Percentiles rank a stretch among this genome's conserved stretches.
phyloP scores from a whole-genome alignment of 2,329 filamentous ascomycete species.

The Westerdykella sp. region DNA sequence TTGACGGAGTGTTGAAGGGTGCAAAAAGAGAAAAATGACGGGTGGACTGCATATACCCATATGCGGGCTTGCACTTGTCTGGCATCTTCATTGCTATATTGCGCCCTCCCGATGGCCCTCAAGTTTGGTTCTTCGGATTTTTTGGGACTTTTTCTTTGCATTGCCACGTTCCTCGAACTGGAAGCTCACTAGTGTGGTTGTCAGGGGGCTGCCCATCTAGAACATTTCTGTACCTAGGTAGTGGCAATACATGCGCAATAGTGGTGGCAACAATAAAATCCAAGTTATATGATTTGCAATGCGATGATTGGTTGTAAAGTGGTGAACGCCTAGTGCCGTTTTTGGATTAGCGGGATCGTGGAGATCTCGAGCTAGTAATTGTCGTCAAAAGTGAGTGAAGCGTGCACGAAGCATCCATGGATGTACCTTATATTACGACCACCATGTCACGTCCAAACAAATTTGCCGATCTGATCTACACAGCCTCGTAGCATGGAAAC shows the following conservation, averaged over 20 bases:
- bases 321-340: not conserved
- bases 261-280: not conserved
- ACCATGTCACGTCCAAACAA: too few species aligned
- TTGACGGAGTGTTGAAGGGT: slow-evolving; percentile 22
- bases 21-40: slow-evolving; percentile 16
- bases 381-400: not conserved
- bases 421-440: too few species aligned
- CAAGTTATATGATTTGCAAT: not conserved
- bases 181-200: slow-evolving; percentile 30
- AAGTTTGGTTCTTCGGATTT: slow-evolving; percentile 33
- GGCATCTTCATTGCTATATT: slow-evolving; percentile 25
- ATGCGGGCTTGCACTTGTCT: slow-evolving; percentile 20
- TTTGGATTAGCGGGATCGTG: not conserved
- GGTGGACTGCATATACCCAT: slow-evolving; percentile 14
- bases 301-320: not conserved
- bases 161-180: slow-evolving; percentile 31
- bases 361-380: not conserved
- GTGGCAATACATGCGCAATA: too few species aligned
- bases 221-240: not conserved
- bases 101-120: slow-evolving; percentile 27
- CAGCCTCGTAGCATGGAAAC: slow-evolving; percentile 3
- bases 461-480: not conserved
- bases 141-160: slow-evolving; percentile 33
- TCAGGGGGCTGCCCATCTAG: slow-evolving; percentile 1
- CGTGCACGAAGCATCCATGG: too few species aligned